These are phyloP conservation scores for Russula abietina DNA, from an alignment of 768 basidiomycete species.

Conservation along the genomic window DNA sequence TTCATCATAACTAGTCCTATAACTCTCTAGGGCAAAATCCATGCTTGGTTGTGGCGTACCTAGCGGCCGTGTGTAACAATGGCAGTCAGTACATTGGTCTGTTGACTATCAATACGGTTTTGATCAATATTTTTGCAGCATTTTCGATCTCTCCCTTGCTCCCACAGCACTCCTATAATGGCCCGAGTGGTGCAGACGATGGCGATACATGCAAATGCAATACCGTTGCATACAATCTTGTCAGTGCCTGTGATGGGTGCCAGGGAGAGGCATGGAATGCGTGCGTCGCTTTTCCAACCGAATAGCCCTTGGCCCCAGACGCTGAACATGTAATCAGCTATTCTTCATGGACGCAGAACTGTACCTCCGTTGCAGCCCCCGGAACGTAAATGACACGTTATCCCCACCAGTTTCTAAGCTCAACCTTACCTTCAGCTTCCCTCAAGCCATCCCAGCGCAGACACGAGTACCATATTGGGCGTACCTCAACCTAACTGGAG, in stretches of 20 bases:
- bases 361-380: background rate
- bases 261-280: conserved; percentile 20
- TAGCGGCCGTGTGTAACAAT: conserved; percentile 7
- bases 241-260: conserved; percentile 29
- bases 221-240: conserved; percentile 28
- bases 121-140: background rate
- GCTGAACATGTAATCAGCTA: conserved; percentile 7
- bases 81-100: conserved; percentile 5
- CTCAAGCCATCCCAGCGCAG: conserved; percentile 35
- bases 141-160: background rate
- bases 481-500: conserved; percentile 39
- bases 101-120: background rate
- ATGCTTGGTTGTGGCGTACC: conserved; percentile 6
- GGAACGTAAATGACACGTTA: conserved; percentile 13
- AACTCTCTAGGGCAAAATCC: conserved; percentile 19
- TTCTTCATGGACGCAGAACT: conserved; percentile 18
- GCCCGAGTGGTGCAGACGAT: conserved; percentile 1
- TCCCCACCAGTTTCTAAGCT: background rate
- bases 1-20: background rate
- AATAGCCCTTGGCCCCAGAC: background rate
- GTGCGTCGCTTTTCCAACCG: conserved; percentile 17
- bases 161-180: conserved; percentile 13
- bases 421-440: conserved; percentile 6
- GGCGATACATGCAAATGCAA: conserved; percentile 27
- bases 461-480: conserved; percentile 47